These are phyloP conservation scores for Phaeosphaeriaceae sp. DNA, from an alignment of 2,329 filamentous ascomycete species.

Conservation along the genomic window DNA sequence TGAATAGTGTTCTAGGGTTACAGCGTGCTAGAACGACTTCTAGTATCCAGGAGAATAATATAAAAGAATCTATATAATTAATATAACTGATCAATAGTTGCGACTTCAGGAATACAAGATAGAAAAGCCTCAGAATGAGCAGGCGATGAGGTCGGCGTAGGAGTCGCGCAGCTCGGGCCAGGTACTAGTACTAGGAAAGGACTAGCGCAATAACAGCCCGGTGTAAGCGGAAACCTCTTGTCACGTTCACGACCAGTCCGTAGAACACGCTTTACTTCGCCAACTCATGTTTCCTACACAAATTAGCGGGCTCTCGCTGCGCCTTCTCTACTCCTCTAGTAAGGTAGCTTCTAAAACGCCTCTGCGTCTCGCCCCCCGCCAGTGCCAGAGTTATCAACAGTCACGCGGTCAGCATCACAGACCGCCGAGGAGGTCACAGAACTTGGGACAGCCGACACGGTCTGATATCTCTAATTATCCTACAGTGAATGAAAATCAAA, in stretches of 20 bases:
- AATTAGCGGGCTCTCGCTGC: constrained; percentile 6
- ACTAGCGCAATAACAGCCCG: not conserved
- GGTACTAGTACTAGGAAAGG: constrained; percentile 2
- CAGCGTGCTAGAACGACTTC: no score
- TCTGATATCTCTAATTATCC: no score
- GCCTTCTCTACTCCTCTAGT: constrained; percentile 5
- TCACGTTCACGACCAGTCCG: not conserved
- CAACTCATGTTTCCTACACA: constrained; percentile 9
- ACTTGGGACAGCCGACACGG: not conserved
- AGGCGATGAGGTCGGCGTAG: no score
- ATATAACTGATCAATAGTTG: no score
- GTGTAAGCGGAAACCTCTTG: not conserved
- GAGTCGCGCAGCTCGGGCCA: constrained; percentile 1
- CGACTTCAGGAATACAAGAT: no score
- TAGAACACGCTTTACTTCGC: not conserved
- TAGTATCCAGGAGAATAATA: no score
- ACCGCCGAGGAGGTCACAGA: constrained; percentile 3
- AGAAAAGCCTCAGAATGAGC: no score
- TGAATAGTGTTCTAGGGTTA: no score
- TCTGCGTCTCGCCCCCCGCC: constrained; percentile 1
- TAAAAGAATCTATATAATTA: no score
- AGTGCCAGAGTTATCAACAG: constrained; percentile 7
- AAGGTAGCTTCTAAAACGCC: not conserved
- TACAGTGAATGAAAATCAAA: no score
- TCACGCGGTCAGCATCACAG: constrained; percentile 9